Percentiles rank a stretch among this genome's conserved stretches.
Conservation (phyloP, 306 rosid genomes). For the Fragaria nilgerrensis region DNA sequence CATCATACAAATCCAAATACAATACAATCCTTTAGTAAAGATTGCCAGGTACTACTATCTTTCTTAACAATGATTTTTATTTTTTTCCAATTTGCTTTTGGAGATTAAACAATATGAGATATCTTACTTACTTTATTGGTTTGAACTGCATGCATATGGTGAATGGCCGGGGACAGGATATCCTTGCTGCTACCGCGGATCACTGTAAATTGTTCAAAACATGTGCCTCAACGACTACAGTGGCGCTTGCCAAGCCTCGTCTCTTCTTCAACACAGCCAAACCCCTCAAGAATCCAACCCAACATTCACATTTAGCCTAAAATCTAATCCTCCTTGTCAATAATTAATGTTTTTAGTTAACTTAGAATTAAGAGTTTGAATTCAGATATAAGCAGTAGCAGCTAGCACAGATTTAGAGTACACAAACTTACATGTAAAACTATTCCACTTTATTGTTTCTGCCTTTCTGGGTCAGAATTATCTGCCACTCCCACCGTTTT, state of each 20-base stretch:
- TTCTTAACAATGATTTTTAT: no score
- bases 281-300: slow-evolving; percentile 5
- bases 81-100: no score
- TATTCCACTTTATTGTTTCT: not conserved
- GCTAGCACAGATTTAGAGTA: slow-evolving; percentile 1
- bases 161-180: not conserved
- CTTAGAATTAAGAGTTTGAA: slow-evolving; percentile 1
- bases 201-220: slow-evolving; percentile 10
- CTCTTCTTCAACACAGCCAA: slow-evolving; percentile 3
- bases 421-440: slow-evolving; percentile 10
- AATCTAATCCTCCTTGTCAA: not conserved
- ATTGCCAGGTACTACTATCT: no score
- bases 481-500: slow-evolving; percentile 9
- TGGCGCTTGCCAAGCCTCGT: slow-evolving; percentile 1
- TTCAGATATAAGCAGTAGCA: not conserved
- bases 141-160: not conserved
- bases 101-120: no score
- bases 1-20: no score
- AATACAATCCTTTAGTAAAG: no score
- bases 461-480: not conserved
- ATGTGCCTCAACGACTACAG: slow-evolving; percentile 13
- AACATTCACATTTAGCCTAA: not conserved
- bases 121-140: not conserved
- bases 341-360: not conserved
- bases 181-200: slow-evolving; percentile 4